Conservation (phyloP, 805 yeast species). For the Teunomyces gatunensis region DNA sequence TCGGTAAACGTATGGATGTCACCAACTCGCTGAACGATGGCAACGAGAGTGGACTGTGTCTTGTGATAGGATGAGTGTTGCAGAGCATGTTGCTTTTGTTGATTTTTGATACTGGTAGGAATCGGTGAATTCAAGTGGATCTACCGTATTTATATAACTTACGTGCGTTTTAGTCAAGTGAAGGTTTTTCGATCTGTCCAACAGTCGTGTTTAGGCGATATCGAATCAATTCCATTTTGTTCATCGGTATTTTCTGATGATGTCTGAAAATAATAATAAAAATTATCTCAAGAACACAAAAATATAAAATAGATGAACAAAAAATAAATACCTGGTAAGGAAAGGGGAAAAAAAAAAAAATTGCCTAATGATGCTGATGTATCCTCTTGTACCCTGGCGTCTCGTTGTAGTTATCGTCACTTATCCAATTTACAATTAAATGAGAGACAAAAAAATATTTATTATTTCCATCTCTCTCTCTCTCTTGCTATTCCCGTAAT, state of each 20-base stretch:
- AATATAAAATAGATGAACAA: not conserved
- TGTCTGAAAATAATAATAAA: not conserved
- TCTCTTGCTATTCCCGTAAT: no score
- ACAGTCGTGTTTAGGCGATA: not conserved
- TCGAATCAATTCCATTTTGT: constrained; percentile 3
- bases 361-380: not conserved
- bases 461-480: not conserved
- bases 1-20: constrained; percentile 24
- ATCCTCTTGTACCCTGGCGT: not conserved
- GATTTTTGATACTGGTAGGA: no score
- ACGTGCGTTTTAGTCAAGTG: not conserved
- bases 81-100: not conserved
- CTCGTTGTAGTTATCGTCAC: not conserved
- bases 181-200: constrained; percentile 4
- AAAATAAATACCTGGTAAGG: not conserved
- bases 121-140: no score
- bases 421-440: not conserved
- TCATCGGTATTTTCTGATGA: not conserved
- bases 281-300: not conserved
- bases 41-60: constrained; percentile 14
- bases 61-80: not conserved
- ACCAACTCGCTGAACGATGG: constrained; percentile 36
- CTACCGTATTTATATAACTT: not conserved
- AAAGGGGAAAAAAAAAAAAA: not conserved
- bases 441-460: not conserved